Evolutionary conservation across 306 rosid genomes (phyloP), one percentile per base, ranked within the genome.

Genomic region (Purshia tridentata): DNA sequence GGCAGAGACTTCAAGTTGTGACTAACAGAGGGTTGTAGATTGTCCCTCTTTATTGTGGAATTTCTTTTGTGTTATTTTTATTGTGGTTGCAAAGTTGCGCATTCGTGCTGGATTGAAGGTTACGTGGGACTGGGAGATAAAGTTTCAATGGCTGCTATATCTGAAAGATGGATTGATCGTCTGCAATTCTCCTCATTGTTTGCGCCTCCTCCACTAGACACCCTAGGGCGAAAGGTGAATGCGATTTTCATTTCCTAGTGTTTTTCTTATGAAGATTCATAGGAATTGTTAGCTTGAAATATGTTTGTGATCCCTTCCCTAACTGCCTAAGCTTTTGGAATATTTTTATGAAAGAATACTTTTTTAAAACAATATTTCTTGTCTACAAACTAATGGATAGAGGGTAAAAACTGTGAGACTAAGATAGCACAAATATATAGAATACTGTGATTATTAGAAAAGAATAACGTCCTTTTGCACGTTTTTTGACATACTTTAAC

Each of bases 181-280:
- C 88, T 92, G 52, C 93, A 79, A 37, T 85, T 62, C 81, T 88
- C 97, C 9, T 92, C 96, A n/a, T 77, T 92, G 82, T 92, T 89
- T 67, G 90, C 91, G 97, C 96, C 90, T 69, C 92, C 97, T 29
- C 97, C 97, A 6, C 90, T 72, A 58, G 92, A 89, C 15, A 74
- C 75, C 51, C 96, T 82, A 11, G 91, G 84, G 71, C 80, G 88
- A 63, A 86, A 92, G 96, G 97, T 92, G 46, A 63, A 8, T 49
- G 4, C 12, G 20, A 13, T 22, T 19, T 40, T 50, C 59, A 8
- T 3, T 22, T 78, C 7, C 16, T 47, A 6, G 3, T 42, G 0
- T 44, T 18, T 16, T 20, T 6, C 50, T 14, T 72, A 3, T 45
- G 23, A 23, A 41, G 8, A 29, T 42, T 6, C 42, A 1, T 64